Base-by-base conservation (phyloP, 108 stramenopile genomes). In the Aurantiochytrium sp. region DNA sequence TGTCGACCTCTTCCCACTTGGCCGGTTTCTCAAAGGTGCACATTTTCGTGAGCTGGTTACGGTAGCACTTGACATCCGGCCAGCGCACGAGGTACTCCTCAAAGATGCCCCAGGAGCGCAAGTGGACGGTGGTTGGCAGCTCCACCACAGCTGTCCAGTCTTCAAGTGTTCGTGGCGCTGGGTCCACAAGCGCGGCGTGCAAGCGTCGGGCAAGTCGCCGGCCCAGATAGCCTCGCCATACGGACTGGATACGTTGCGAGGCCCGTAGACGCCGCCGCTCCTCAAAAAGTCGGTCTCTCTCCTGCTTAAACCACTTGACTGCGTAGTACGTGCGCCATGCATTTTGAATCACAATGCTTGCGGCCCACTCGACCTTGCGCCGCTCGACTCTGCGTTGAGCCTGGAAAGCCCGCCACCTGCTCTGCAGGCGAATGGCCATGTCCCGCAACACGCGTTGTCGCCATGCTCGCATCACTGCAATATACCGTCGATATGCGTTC, bases 391-490 rank as follows among this genome's bases (percentile, higher is more conserved):
- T 47, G n/a, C 76, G 76, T 23, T 53, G 45, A 1, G 76, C 76
- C 76, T 83, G 76, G 3, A 83, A 83, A 6, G 76, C 51, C 10
- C 76, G 19, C 76, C 76, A 83, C 12, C 4, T 12, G 23, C 76
- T 83, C 3, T 83, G 76, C 76, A 83, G 3, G 51, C 76, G 76
- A 53, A 83, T 83, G 16, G 76, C 76, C 76, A 83, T 83, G 76
- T 83, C 51, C 6, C 76, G 76, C 45, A 83, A 16, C 19, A 83
- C 76, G n/a, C 76, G 76, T 53, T 83, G 76, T 1, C 76, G 12
- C 76, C 76, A 83, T 1, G 76, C 45, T 6, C 76, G 45, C 49
- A 83, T 16, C 76, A 53, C 76, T 6, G 76, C 76, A 4, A 53
- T 53, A 45, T 83, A 83, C 16, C 76, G 76, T 12, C 76, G 12